phyloP scores from a whole-genome alignment of 768 basidiomycete genomes.

The Solioccasus polychromus region DNA sequence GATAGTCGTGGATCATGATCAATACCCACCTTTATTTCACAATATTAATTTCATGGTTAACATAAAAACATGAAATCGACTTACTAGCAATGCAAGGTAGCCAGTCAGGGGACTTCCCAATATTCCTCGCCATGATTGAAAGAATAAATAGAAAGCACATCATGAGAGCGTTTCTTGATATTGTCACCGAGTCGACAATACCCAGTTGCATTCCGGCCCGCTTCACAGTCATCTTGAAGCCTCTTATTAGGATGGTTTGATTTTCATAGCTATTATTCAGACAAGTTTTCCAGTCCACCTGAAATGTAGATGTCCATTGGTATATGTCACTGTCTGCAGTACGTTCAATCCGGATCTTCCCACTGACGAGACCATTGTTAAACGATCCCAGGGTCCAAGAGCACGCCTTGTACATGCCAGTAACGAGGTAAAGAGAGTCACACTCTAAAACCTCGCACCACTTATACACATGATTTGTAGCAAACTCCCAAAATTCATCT shows the following conservation, averaged over 20 bases:
- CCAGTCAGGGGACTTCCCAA: no score
- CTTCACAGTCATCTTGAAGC: slow-evolving; percentile 7
- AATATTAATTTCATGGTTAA: no score
- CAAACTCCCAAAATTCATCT: background rate
- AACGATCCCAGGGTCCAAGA: slow-evolving; percentile 3
- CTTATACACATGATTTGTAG: background rate
- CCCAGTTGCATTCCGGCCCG: no score
- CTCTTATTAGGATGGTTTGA: slow-evolving; percentile 12
- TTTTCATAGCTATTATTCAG: background rate
- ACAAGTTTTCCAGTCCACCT: background rate
- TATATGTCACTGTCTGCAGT: background rate
- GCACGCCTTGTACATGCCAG: background rate
- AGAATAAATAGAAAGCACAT: no score
- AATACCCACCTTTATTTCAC: no score
- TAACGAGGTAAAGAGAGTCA: slow-evolving; percentile 8
- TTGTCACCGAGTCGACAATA: no score
- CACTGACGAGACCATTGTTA: background rate
- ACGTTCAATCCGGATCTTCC: background rate
- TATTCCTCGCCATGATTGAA: no score
- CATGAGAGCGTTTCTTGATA: no score
- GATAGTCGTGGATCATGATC: no score
- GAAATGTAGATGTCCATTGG: background rate
- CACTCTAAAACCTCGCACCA: slow-evolving; percentile 1
- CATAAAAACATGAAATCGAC: no score
- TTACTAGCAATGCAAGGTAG: no score